phyloP scores from a whole-genome alignment of 2,329 filamentous ascomycete species.

The Ascochyta fabae region DNA sequence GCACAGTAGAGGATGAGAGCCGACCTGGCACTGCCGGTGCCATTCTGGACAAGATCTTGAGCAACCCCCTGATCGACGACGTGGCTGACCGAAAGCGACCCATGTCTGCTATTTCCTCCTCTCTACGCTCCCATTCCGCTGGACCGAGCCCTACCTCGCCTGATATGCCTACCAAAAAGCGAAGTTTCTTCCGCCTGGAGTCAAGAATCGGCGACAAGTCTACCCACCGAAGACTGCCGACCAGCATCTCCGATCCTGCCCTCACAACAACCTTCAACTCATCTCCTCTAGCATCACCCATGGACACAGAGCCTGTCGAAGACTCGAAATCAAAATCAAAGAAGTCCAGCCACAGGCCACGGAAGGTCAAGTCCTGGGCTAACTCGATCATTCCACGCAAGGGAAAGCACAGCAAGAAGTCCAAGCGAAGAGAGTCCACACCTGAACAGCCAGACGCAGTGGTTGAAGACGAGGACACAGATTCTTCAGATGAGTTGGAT shows the following conservation, averaged over 20 bases:
- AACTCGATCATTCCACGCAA: constrained; percentile 71
- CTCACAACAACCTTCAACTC: constrained; percentile 38
- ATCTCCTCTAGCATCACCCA: constrained; percentile 35
- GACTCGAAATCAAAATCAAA: constrained; percentile 50
- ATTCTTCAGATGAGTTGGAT: constrained; percentile 41
- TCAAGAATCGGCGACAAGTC: constrained; percentile 51
- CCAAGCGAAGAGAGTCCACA: constrained; percentile 47
- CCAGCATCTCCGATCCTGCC: constrained; percentile 45
- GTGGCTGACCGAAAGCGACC: constrained; percentile 42
- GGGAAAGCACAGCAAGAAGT: constrained; percentile 58
- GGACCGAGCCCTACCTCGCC: constrained; percentile 27
- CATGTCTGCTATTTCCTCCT: constrained; percentile 44
- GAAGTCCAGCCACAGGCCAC: constrained; percentile 62
- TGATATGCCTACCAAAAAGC: constrained; percentile 37
- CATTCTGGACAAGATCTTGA: constrained; percentile 61
- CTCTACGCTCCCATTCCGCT: constrained; percentile 22
- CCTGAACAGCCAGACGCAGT: constrained; percentile 37
- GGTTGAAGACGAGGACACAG: constrained; percentile 41
- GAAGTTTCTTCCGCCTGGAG: constrained; percentile 59
- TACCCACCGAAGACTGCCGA: constrained; percentile 31
- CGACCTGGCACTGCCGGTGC: constrained; percentile 75
- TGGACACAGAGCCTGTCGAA: constrained; percentile 39
- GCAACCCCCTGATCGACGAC: constrained; percentile 33
- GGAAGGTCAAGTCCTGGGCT: constrained; percentile 78
- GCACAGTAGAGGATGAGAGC: constrained; percentile 51